A percentile compares a stretch with the other conserved stretches of the same genome.
phyloP scores from a whole-genome alignment of 2,329 filamentous ascomycete genomes.

The Aureobasidium sp. region DNA sequence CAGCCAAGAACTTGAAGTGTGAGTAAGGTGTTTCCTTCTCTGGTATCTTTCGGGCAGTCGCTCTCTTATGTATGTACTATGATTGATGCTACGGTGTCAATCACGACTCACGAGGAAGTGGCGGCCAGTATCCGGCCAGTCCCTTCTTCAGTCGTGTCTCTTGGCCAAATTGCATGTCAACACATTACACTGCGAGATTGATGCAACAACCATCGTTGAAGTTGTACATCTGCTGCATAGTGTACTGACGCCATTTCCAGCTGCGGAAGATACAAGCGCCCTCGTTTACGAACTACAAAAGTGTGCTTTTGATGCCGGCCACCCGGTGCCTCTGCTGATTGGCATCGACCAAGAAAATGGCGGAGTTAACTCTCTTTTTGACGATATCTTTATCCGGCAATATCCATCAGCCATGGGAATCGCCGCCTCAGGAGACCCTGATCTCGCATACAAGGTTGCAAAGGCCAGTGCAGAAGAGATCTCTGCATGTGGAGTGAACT shows the following conservation, averaged over 20 bases:
- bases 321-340: constrained; percentile 82
- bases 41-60: too few species aligned
- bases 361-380: constrained; percentile 91
- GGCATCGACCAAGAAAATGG: constrained; percentile 97
- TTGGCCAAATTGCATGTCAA: neutral
- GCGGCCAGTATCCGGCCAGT: constrained; percentile 14
- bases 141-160: neutral
- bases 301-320: constrained; percentile 83
- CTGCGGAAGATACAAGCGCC: constrained; percentile 80
- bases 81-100: neutral
- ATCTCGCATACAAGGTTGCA: constrained; percentile 82
- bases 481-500: constrained; percentile 86
- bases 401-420: constrained; percentile 97
- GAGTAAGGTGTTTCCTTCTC: constrained; percentile 26
- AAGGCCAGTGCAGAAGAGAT: constrained; percentile 91
- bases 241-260: constrained; percentile 40
- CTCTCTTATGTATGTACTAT: neutral
- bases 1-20: constrained; percentile 83
- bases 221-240: neutral
- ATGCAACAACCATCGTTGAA: neutral
- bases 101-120: neutral
- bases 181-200: neutral
- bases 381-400: constrained; percentile 91
- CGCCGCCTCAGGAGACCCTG: constrained; percentile 79
- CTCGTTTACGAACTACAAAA: constrained; percentile 88